Base-by-base conservation (phyloP, 331 rosid genomes). In the Malus hybrid region DNA sequence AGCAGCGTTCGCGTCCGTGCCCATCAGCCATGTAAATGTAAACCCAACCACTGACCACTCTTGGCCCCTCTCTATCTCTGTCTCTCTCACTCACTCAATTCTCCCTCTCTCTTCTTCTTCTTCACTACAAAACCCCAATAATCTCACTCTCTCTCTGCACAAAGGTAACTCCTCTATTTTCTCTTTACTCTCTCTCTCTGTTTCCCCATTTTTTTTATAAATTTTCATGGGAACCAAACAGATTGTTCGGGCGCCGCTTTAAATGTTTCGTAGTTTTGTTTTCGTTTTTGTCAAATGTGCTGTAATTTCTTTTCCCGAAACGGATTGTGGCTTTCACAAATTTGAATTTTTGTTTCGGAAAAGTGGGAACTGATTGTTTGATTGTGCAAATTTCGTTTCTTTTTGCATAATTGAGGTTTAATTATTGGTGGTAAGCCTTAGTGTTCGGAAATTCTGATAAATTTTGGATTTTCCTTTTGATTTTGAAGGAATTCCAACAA, bases 401-500 rank as follows among this genome's bases (percentile, higher is more conserved):
- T 59, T 64, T 24, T 76, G 12, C 7, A 19, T 29, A 34, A 62
- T 34, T 70, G 28, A 34, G 0, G 27, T 10, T 31, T 62, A 15
- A 3, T 14, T 60, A 24, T 11, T 60, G 12, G 15, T 22, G 27
- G 6, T 60, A 60, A 60, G 15, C 15, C 33, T 33, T 36, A 0
- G 3, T 19, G 6, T 67, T 71, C 29, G 52, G 28, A 10, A 56
- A 15, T 65, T 56, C 36, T 54, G 33, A 76, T 36, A 15, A 18
- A n/a, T 5, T 65, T 32, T 56, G 34, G 73, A 7, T 42, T 24
- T 64, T 4, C 5, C 22, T 24, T 36, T 39, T 10, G 28, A 10
- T 71, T 70, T 71, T 32, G 60, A 36, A 60, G 80, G 44, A 69
- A 57, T 72, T 52, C 34, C 20, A 75, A 72, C 48, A 57, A 57